A percentile compares a stretch with the other conserved stretches of the same genome.
Evolutionary conservation across 345 rosid species (phyloP).

Genomic region (Kernera saxatilis): DNA sequence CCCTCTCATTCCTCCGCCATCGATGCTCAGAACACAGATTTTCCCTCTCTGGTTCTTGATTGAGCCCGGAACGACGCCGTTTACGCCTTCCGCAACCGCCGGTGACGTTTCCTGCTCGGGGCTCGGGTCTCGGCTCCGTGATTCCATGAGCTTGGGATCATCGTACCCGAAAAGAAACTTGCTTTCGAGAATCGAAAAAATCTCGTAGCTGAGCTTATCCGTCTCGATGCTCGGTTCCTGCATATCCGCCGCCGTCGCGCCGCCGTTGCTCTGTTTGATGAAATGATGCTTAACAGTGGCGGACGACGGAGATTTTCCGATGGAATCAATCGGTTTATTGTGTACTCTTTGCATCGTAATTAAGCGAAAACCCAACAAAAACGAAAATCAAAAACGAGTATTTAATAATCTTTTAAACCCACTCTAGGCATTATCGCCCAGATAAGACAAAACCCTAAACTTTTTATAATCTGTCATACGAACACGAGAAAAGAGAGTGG

Average conservation of each 20-base stretch:
- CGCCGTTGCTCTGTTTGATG: slow-evolving; percentile 4
- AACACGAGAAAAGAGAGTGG: slow-evolving; percentile 29
- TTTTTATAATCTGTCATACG: slow-evolving; percentile 8
- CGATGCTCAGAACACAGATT: slow-evolving; percentile 75
- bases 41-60: slow-evolving; percentile 91
- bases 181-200: slow-evolving; percentile 89
- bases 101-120: slow-evolving; percentile 25
- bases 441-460: slow-evolving; percentile 8
- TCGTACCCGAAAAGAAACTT: slow-evolving; percentile 89
- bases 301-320: not conserved
- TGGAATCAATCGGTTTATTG: slow-evolving; percentile 9
- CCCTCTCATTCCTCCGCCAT: slow-evolving; percentile 93
- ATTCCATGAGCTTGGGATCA: slow-evolving; percentile 74
- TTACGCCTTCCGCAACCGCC: not conserved
- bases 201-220: slow-evolving; percentile 93
- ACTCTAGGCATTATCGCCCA: slow-evolving; percentile 32
- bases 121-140: slow-evolving; percentile 50
- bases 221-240: slow-evolving; percentile 95
- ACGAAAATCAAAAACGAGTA: not conserved
- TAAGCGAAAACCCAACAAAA: not conserved
- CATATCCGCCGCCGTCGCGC: slow-evolving; percentile 51
- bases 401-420: not conserved
- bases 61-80: slow-evolving; percentile 29
- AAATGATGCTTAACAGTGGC: not conserved
- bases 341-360: slow-evolving; percentile 27